phyloP scores from a whole-genome alignment of 305 asterid species.

The Fraxinus greggii region DNA sequence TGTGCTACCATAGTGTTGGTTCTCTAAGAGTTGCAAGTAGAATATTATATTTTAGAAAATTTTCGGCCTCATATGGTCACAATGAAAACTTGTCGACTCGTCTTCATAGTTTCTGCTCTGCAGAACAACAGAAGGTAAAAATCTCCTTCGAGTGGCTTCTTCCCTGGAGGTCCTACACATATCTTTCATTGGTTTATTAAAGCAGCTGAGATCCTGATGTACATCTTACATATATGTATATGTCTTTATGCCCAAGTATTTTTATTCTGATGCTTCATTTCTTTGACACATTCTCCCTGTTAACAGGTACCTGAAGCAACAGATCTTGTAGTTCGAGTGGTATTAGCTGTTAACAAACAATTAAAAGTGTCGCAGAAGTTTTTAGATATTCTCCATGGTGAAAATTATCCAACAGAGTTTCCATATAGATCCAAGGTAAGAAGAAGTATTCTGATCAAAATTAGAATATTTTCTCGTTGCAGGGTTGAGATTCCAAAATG shows the following conservation, averaged over 20 bases:
- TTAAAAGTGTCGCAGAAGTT: constrained; percentile 63
- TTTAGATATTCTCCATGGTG: constrained; percentile 53
- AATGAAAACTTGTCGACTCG: not conserved
- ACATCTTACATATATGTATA: not conserved
- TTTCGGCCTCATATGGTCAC: not conserved
- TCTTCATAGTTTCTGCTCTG: not conserved
- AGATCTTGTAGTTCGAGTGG: constrained; percentile 70
- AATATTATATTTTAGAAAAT: not conserved
- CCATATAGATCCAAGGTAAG: constrained; percentile 71
- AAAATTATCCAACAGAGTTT: constrained; percentile 62
- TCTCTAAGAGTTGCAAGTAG: not conserved
- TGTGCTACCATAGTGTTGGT: not conserved
- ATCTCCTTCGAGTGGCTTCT: not conserved
- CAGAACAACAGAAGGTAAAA: not conserved
- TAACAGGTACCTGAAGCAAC: constrained; percentile 61
- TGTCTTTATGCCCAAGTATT: not conserved
- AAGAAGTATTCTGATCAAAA: constrained; percentile 11
- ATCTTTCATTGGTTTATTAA: not conserved
- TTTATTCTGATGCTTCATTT: not conserved
- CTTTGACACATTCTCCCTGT: constrained; percentile 12
- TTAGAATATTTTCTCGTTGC: not conserved
- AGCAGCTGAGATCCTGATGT: not conserved
- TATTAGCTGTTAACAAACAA: constrained; percentile 46
- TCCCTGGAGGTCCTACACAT: not conserved
- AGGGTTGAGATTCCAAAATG: constrained; percentile 3